A percentile compares a stretch with the other conserved stretches of the same genome.
Conservation (phyloP, 1,284 basidiomycete species). For the Abortiporus biennis region DNA sequence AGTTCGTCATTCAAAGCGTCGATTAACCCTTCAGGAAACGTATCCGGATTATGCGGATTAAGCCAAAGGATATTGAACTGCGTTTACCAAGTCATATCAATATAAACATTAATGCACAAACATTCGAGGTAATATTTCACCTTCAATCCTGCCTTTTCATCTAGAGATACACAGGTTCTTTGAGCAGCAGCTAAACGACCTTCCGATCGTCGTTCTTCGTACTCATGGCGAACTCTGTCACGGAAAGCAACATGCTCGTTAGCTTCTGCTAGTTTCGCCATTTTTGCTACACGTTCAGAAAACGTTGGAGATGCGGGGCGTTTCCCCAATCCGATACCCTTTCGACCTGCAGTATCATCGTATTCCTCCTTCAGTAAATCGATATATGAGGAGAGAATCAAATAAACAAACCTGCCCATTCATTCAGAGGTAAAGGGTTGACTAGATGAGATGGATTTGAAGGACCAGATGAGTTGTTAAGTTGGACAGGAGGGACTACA, state of each 20-base stretch:
- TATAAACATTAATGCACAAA: neutral
- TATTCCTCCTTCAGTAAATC: conserved; percentile 6
- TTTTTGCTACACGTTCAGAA: conserved; percentile 63
- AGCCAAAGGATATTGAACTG: conserved; percentile 80
- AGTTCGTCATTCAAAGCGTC: conserved; percentile 42
- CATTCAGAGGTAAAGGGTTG: conserved; percentile 63
- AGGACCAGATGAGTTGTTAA: neutral
- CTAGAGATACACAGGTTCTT: conserved; percentile 63
- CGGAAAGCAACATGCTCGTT: conserved; percentile 53
- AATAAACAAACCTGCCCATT: conserved; percentile 59
- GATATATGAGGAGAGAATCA: neutral
- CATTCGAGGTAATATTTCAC: conserved; percentile 33
- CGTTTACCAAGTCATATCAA: neutral
- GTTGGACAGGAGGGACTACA: neutral
- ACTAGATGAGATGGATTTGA: too few species aligned
- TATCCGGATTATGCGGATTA: conserved; percentile 53
- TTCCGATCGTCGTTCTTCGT: conserved; percentile 68
- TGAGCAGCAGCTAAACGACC: conserved; percentile 60
- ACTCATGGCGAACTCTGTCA: conserved; percentile 61
- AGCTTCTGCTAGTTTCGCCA: conserved; percentile 64
- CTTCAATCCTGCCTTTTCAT: conserved; percentile 61
- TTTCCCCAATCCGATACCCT: conserved; percentile 70
- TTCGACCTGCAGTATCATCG: conserved; percentile 55
- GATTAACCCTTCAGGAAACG: conserved; percentile 60
- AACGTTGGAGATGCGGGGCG: conserved; percentile 58